Percentiles rank a stretch among this genome's conserved stretches.
These are phyloP conservation scores for Schizophyllum commune DNA, from an alignment of 1,284 basidiomycete species.

Conservation along the genomic window DNA sequence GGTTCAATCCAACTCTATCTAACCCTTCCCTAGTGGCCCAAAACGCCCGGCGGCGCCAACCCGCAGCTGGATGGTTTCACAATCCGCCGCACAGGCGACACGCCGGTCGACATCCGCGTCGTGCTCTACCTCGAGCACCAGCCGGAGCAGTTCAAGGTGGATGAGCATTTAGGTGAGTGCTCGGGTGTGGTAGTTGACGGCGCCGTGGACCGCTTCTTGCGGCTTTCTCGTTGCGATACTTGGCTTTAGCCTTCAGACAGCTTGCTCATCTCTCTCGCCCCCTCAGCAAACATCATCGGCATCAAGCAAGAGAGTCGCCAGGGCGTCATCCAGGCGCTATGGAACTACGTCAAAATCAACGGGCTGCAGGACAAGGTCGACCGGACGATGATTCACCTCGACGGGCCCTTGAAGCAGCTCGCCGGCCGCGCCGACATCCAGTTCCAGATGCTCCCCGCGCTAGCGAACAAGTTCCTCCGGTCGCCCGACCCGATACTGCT, in stretches of 20 bases:
- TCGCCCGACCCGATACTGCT: slow-evolving; percentile 81
- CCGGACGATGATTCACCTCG: slow-evolving; percentile 68
- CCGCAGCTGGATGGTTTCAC: slow-evolving; percentile 83
- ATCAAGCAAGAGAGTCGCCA: slow-evolving; percentile 83
- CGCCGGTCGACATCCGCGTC: slow-evolving; percentile 70
- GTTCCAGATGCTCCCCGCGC: slow-evolving; percentile 82
- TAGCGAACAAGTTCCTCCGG: slow-evolving; percentile 74
- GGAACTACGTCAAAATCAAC: slow-evolving; percentile 89
- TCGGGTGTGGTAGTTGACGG: background rate
- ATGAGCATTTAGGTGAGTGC: slow-evolving; percentile 62
- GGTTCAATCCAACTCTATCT: too few relatives aligned
- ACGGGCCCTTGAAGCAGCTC: slow-evolving; percentile 69
- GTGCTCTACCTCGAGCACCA: slow-evolving; percentile 80
- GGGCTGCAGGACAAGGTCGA: slow-evolving; percentile 90
- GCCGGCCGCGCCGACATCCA: slow-evolving; percentile 45
- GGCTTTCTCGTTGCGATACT: background rate
- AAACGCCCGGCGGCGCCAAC: slow-evolving; percentile 47
- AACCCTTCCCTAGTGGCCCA: slow-evolving; percentile 72
- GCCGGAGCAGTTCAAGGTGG: slow-evolving; percentile 82
- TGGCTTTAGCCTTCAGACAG: background rate
- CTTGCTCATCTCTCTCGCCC: background rate
- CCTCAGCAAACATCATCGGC: slow-evolving; percentile 56
- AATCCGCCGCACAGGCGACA: slow-evolving; percentile 76
- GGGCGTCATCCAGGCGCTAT: slow-evolving; percentile 78
- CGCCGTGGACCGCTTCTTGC: background rate